Evolutionary conservation across 805 yeast genomes (phyloP).

Genomic region (Cyberlindnera xishuangbannaensis): DNA sequence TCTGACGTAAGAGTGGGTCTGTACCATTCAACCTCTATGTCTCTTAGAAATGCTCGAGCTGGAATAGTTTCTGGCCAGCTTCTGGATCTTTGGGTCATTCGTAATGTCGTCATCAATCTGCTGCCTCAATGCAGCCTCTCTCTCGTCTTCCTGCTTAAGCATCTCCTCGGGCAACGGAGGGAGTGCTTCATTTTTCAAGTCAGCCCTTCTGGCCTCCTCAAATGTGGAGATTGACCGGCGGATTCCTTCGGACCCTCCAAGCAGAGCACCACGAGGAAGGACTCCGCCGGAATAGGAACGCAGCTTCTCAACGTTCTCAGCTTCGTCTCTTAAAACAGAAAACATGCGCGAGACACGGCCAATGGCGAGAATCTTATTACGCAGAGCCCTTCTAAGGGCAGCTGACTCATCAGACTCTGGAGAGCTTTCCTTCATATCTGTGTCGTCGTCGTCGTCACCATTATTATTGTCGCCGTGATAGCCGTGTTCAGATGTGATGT

Average conservation of each 20-base stretch:
- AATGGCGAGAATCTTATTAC: constrained; percentile 89
- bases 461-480: no score
- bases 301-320: constrained; percentile 77
- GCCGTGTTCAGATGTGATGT: constrained; percentile 3
- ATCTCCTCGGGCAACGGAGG: constrained; percentile 74
- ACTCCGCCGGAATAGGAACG: constrained; percentile 68
- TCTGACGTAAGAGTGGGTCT: no score
- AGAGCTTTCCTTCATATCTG: not conserved
- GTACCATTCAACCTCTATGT: no score
- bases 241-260: constrained; percentile 79
- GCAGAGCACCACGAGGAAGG: constrained; percentile 79
- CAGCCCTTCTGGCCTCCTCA: constrained; percentile 79
- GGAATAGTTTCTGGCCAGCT: constrained; percentile 22
- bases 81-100: constrained; percentile 20
- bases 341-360: constrained; percentile 96
- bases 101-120: constrained; percentile 27
- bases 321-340: constrained; percentile 78
- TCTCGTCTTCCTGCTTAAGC: constrained; percentile 37
- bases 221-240: constrained; percentile 62
- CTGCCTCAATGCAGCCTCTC: constrained; percentile 37
- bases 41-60: no score
- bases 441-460: no score
- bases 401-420: constrained; percentile 21
- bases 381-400: constrained; percentile 47
- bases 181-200: constrained; percentile 75